Evolutionary conservation across 2,329 filamentous ascomycete species (phyloP), one percentile per base, ranked within the genome.

Genomic region (Sporothrix protearum): DNA sequence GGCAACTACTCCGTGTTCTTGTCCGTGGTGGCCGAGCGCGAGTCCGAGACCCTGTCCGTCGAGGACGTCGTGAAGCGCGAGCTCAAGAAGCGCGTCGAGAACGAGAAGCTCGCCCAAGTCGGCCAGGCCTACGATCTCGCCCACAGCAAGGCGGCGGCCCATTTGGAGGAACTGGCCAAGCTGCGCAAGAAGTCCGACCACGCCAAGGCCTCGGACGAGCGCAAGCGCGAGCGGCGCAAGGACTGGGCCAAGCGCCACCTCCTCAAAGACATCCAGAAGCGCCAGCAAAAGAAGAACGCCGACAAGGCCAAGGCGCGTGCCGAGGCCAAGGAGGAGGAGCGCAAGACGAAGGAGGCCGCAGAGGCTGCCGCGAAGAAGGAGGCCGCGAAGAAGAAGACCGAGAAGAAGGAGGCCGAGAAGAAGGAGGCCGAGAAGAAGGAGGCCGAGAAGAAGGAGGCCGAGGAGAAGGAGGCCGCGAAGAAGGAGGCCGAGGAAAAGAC

Each of bases 1-100:
- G 93, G 93, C 12, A 88, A 86, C 57, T 96, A 96, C 80, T 88
- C 87, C 7, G 88, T 96, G 4, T 84, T 93, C 28, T 86, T 95
- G 79, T 93, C 92, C 78, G 86, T 96, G 72, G 89, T 89, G 8
- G 91, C 91, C 1, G 85, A 85, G 22, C 87, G 90, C n/a, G 78
- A 84, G 33, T 81, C 85, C 9, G 80, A 82, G 0, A 83, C 81
- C 1, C 70, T 82, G 33, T 79, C 78, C 0, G 86, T 91, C 19
- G 90, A 93, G 74, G 86, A 93, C 49, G 88, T 91, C 1, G 87
- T 95, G 30, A 86, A 88, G 67, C 83, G 85, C 8, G 87, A 89
- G 71, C 91, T 89, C 71, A 87, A 87, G 69, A 82, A 82, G 1
- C 82, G 85, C 5, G 80, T 89, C 19, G 91, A 94, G 76, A 96